These are phyloP conservation scores for Escovopsis sp. DNA, from an alignment of 2,329 filamentous ascomycete genomes.

Conservation along the genomic window DNA sequence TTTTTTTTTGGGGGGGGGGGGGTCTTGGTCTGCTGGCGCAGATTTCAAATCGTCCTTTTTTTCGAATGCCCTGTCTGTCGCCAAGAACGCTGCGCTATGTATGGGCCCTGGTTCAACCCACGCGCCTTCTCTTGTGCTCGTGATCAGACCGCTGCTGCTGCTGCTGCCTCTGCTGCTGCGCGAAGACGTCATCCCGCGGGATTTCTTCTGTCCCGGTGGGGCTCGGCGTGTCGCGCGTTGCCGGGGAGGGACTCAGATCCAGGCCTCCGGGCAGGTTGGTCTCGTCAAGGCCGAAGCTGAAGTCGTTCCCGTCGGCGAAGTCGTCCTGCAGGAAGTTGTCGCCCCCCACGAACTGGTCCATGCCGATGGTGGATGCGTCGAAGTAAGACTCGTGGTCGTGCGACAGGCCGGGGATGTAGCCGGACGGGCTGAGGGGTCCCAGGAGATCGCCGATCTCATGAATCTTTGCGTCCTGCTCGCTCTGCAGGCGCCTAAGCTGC, in stretches of 20 bases:
- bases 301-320: conserved; percentile 32
- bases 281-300: conserved; percentile 35
- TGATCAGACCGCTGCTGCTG: conserved; percentile 12
- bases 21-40: too few species aligned
- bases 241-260: not conserved
- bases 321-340: conserved; percentile 25
- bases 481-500: conserved; percentile 61
- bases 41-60: too few species aligned
- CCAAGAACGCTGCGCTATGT: not conserved
- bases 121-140: conserved; percentile 24
- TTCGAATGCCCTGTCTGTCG: too few species aligned
- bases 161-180: conserved; percentile 1
- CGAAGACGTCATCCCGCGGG: conserved; percentile 23
- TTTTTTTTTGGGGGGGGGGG: too few species aligned
- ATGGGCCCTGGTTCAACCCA: conserved; percentile 12
- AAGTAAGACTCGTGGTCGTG: conserved; percentile 23
- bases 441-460: conserved; percentile 60
- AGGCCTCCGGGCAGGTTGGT: not conserved
- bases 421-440: conserved; percentile 66
- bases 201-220: conserved; percentile 38
- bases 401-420: conserved; percentile 57
- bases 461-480: conserved; percentile 63
- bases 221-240: conserved; percentile 24
- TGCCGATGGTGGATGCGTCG: conserved; percentile 26
- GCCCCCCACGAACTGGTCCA: conserved; percentile 37